Conservation (phyloP, 2,329 filamentous ascomycete genomes). For the Xylariaceae sp. region DNA sequence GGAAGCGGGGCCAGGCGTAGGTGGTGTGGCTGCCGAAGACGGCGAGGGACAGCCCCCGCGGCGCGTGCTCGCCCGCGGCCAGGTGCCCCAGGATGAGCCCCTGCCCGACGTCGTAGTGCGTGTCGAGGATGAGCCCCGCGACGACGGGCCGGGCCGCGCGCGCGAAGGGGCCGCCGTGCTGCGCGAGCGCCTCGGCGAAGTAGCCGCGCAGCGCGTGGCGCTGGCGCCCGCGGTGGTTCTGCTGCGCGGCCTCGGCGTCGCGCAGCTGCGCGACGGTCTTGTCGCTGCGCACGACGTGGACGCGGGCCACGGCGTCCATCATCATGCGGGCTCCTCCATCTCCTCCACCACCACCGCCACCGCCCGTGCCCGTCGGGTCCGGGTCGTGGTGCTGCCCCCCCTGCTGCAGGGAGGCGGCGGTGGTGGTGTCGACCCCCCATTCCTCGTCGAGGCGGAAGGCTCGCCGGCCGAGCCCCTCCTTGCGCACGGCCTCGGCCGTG, state of each 20-base stretch:
- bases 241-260: constrained; percentile 56
- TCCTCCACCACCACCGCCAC: no score
- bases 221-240: constrained; percentile 47
- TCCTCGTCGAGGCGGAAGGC: constrained; percentile 69
- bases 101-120: constrained; percentile 54
- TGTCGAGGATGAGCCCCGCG: constrained; percentile 62
- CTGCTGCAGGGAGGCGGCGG: constrained; percentile 3
- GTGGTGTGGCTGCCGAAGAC: constrained; percentile 66
- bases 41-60: constrained; percentile 57
- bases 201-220: constrained; percentile 45
- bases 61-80: no score
- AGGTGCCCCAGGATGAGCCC: constrained; percentile 57
- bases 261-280: constrained; percentile 61
- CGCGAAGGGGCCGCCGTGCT: constrained; percentile 24
- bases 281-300: constrained; percentile 59
- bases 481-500: constrained; percentile 66
- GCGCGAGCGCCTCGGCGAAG: constrained; percentile 39
- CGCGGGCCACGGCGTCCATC: constrained; percentile 56
- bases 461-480: constrained; percentile 59
- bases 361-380: no score
- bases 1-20: constrained; percentile 61
- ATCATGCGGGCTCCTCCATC: no score
- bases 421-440: constrained; percentile 55
- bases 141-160: constrained; percentile 49
- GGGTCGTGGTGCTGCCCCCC: no score